phyloP scores from a whole-genome alignment of 2,329 filamentous ascomycete species.

The Fusarium robinianum region DNA sequence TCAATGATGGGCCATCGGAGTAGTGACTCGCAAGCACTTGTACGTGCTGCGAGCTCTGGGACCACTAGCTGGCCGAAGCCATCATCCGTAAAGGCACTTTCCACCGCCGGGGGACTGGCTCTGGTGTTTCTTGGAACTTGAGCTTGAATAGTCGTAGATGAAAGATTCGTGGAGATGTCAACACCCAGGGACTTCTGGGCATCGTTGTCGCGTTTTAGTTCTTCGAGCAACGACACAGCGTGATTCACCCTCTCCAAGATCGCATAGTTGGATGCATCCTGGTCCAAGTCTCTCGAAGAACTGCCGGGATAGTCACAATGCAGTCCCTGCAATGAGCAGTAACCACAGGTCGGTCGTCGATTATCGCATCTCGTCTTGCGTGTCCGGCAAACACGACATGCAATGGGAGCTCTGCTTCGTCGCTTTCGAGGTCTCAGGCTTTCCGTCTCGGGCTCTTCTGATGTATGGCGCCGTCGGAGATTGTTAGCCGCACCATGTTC shows the following conservation, averaged over 20 bases:
- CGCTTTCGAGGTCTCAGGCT: not conserved
- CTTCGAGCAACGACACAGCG: not conserved
- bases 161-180: not conserved
- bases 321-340: not conserved
- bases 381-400: conserved; percentile 1
- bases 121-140: not conserved
- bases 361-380: conserved; percentile 3
- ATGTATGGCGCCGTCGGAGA: not conserved
- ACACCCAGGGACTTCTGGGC: too few species aligned
- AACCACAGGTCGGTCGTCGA: not conserved
- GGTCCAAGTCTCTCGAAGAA: not conserved
- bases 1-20: not conserved
- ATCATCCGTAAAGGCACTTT: conserved; percentile 1
- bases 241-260: not conserved
- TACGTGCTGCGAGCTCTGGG: not conserved
- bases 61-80: conserved; percentile 1
- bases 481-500: not conserved
- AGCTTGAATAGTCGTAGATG: not conserved
- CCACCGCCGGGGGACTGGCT: not conserved
- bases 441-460: not conserved
- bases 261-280: not conserved
- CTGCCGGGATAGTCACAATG: not conserved
- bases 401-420: not conserved
- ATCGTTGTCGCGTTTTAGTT: not conserved
- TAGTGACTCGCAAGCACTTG: not conserved